Evolutionary conservation across 1,139 yeast genomes (phyloP), one percentile per base, ranked within the genome.

Genomic region (Candida sanyaensis): DNA sequence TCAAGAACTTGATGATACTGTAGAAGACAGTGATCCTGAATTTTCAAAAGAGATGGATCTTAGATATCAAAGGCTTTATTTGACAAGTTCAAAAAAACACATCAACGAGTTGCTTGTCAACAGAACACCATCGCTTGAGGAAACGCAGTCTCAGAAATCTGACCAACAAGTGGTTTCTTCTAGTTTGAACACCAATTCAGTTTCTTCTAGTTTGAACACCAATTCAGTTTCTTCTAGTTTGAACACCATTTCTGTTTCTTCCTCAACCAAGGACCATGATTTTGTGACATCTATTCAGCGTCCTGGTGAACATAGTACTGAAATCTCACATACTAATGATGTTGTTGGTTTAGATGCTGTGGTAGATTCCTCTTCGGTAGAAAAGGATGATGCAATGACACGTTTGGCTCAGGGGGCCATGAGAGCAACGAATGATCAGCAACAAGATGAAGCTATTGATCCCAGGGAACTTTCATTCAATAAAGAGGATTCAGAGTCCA

Each of bases 21-120:
- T 51, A 17, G 51, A 47, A 23, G 47, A 51, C 30, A 50, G 53
- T 37, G 54, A 51, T 41, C 28, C 41, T 36, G 53, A 47, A 2
- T 51, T 51, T 29, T 28, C 38, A 10, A 46, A 40, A 26, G 48
- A 47, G 10, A 49, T 51, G 52, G 36, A 23, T 9, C 2, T 11
- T 1, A 21, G 17, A 11, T 30, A 40, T 24, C 21, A 30, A 43
- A 47, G 26, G 10, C 47, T 8, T 32, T 27, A 13, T 17, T 31
- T 10, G 28, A 26, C 24, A 6, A 21, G 33, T 29, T 27, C 43
- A 27, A 23, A 23, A 4, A 31, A 8, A 12, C 41, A 37, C 7
- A 24, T 36, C 12, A 36, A 13, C 10, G 5, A 12, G 11, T 7
- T 37, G 4, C 5, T 28, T 26, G 21, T 31, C 28, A 26, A 26